Conservation (phyloP, 352 stramenopile genomes). For the Pythium aquatile region DNA sequence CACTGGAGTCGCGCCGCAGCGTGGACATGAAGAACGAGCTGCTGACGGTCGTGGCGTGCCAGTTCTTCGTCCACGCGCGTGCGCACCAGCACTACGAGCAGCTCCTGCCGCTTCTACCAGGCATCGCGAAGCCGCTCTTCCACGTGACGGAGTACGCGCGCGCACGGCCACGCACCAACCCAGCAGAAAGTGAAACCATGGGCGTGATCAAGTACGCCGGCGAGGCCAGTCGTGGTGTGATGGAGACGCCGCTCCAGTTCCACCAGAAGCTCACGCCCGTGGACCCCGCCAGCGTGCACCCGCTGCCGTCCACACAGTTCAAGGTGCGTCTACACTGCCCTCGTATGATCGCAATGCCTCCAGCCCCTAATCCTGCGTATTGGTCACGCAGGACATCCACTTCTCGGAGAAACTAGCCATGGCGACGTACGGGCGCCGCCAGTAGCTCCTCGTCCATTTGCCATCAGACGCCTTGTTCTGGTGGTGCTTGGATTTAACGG, state of each 20-base stretch:
- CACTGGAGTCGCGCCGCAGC: slow-evolving; percentile 55
- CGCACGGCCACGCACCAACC: slow-evolving; percentile 42
- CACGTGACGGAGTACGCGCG: slow-evolving; percentile 58
- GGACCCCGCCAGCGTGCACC: slow-evolving; percentile 51
- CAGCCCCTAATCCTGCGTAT: neutral
- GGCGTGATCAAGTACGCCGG: slow-evolving; percentile 64
- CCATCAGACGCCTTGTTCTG: slow-evolving; percentile 13
- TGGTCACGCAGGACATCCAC: slow-evolving; percentile 61
- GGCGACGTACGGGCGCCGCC: slow-evolving; percentile 40
- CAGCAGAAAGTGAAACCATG: slow-evolving; percentile 38
- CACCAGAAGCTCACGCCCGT: slow-evolving; percentile 30
- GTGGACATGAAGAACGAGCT: slow-evolving; percentile 78
- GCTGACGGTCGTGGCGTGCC: slow-evolving; percentile 67
- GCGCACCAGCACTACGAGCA: slow-evolving; percentile 73
- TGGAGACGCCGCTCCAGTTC: slow-evolving; percentile 54
- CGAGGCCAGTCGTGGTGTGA: slow-evolving; percentile 36
- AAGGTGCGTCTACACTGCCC: slow-evolving; percentile 27
- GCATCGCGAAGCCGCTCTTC: slow-evolving; percentile 56
- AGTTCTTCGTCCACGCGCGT: slow-evolving; percentile 68
- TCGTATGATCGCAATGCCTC: neutral
- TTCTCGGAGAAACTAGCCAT: slow-evolving; percentile 64
- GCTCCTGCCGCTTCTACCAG: slow-evolving; percentile 65
- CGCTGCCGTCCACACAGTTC: slow-evolving; percentile 47
- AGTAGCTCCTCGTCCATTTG: slow-evolving; percentile 22
- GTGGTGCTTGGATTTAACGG: slow-evolving; percentile 14